Evolutionary conservation across 1,284 basidiomycete species (phyloP).

Genomic region (Rhodotorula glutinis): DNA sequence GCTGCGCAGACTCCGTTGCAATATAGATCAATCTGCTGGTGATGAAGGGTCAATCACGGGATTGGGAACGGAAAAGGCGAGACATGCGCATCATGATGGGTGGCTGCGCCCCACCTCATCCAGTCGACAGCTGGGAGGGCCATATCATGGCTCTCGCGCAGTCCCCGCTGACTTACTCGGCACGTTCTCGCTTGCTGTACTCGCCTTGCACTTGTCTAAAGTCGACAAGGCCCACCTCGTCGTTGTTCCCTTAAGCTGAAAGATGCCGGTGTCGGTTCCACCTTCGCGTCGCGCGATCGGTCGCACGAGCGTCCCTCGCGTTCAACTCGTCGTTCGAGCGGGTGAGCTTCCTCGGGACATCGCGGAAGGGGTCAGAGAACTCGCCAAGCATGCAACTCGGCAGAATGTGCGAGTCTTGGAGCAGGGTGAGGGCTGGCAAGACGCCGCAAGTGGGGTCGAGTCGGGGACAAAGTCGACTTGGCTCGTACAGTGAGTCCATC

Average conservation of each 20-base stretch:
- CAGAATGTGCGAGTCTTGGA: conserved; percentile 28
- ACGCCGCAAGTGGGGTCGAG: background rate
- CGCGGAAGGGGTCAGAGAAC: conserved; percentile 1
- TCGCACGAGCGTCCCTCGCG: conserved; percentile 12
- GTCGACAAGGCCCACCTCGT: too few species aligned
- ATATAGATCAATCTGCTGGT: too few species aligned
- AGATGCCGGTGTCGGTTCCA: conserved; percentile 14
- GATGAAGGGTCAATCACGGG: too few species aligned
- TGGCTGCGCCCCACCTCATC: too few species aligned
- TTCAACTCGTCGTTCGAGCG: conserved; percentile 16
- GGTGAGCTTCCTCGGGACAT: conserved; percentile 16
- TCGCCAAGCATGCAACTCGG: conserved; percentile 16
- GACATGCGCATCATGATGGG: too few species aligned
- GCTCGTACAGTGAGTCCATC: conserved; percentile 18
- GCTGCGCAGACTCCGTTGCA: too few species aligned
- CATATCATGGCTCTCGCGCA: too few species aligned
- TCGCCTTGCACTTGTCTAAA: too few species aligned
- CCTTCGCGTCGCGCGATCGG: conserved; percentile 19
- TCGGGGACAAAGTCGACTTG: conserved; percentile 8
- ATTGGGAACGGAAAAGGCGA: too few species aligned
- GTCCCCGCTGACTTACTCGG: too few species aligned
- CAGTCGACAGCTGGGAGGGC: too few species aligned
- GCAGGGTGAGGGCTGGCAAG: conserved; percentile 4
- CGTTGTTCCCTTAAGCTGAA: conserved; percentile 12
- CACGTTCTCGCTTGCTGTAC: too few species aligned